phyloP scores from a whole-genome alignment of 345 rosid genomes.

The Citrus unshiu region DNA sequence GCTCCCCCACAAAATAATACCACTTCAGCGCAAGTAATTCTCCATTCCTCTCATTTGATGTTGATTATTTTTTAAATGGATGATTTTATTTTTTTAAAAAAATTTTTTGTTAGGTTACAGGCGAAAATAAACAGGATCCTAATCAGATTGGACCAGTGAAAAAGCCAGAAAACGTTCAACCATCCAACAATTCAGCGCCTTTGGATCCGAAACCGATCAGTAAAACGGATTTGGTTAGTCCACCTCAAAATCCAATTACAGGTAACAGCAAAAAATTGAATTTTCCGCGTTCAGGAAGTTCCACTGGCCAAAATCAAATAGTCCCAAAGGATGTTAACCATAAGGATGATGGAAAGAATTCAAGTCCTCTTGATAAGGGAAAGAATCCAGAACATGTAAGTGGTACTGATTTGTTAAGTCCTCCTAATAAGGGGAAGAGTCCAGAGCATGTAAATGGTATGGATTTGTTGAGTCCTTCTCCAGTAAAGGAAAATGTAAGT shows the following conservation, averaged over 20 bases:
- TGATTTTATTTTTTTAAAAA: constrained; percentile 9
- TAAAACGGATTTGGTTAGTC: constrained; percentile 15
- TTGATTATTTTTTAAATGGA: not conserved
- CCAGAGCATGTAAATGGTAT: not conserved
- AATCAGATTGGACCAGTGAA: constrained; percentile 4
- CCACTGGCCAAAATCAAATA: not conserved
- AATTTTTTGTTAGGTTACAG: constrained; percentile 27
- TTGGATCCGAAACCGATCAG: constrained; percentile 22
- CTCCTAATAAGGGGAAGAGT: constrained; percentile 9
- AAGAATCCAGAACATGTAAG: not conserved
- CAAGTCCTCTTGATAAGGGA: not conserved
- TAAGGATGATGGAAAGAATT: not conserved
- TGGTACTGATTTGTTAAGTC: not conserved
- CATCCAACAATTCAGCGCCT: constrained; percentile 18
- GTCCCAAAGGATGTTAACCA: not conserved
- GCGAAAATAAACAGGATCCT: constrained; percentile 21
- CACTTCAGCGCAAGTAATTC: constrained; percentile 32
- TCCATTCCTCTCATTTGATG: not conserved
- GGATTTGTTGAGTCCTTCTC: constrained; percentile 23
- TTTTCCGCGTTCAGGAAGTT: constrained; percentile 15
- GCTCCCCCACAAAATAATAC: constrained; percentile 19
- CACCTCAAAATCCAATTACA: constrained; percentile 16
- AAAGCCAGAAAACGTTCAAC: constrained; percentile 19
- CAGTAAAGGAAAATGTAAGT: not conserved
- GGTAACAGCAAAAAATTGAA: constrained; percentile 12